Conservation (phyloP, 768 basidiomycete genomes). For the Mycena galopus region DNA sequence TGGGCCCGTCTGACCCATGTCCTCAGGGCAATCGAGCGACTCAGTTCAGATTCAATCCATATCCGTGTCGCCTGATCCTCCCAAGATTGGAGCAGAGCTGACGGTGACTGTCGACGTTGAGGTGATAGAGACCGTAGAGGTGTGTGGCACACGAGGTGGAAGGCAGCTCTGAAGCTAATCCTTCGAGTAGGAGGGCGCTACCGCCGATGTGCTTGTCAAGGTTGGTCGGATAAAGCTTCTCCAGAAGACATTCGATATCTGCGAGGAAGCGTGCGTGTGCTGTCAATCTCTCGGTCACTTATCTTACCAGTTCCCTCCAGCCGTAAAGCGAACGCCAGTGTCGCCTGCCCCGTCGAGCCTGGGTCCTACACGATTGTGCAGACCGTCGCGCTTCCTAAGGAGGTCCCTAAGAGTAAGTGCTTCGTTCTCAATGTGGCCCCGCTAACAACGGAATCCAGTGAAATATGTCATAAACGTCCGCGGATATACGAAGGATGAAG, state of each 20-base stretch:
- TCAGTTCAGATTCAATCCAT: slow-evolving; percentile 65
- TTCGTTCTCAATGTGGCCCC: too few species aligned
- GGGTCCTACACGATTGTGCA: not conserved
- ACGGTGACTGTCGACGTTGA: slow-evolving; percentile 71
- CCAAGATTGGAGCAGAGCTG: slow-evolving; percentile 73
- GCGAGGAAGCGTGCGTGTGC: slow-evolving; percentile 76
- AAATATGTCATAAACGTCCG: slow-evolving; percentile 30
- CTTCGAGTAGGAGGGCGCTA: slow-evolving; percentile 73
- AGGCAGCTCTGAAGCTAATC: not conserved
- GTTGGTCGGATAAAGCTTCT: slow-evolving; percentile 80
- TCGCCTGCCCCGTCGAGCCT: not conserved
- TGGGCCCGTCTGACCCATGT: not conserved
- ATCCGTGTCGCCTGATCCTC: slow-evolving; percentile 73
- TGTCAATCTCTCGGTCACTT: not conserved
- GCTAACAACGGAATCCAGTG: slow-evolving; percentile 5
- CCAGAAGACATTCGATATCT: slow-evolving; percentile 74
- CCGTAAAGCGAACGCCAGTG: not conserved
- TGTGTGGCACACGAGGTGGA: slow-evolving; percentile 41
- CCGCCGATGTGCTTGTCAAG: slow-evolving; percentile 74
- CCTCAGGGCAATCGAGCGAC: slow-evolving; percentile 52
- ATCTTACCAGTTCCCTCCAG: not conserved
- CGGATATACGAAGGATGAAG: slow-evolving; percentile 26
- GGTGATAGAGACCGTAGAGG: slow-evolving; percentile 65
- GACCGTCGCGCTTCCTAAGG: slow-evolving; percentile 3
- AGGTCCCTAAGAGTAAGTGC: slow-evolving; percentile 5